Evolutionary conservation across 192 early-diverging fungal species (phyloP).

Genomic region (Gaertneriomyces sp.): DNA sequence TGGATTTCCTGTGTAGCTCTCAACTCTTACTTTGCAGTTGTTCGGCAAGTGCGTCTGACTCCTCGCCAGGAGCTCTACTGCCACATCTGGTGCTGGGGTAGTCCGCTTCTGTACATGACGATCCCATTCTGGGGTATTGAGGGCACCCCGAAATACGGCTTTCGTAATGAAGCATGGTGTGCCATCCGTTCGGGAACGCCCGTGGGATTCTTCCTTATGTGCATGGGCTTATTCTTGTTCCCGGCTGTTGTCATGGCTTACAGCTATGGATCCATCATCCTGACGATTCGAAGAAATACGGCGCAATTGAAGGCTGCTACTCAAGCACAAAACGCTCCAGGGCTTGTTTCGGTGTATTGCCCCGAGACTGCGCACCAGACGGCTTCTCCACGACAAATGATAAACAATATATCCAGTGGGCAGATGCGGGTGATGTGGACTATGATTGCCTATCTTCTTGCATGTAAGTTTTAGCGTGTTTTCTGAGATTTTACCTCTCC

Average conservation of each 20-base stretch:
- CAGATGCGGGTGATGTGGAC: slow-evolving; percentile 3
- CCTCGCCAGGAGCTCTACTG: neutral
- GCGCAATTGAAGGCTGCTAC: neutral
- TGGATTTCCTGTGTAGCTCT: slow-evolving; percentile 2
- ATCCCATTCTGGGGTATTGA: neutral
- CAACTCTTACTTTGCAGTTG: slow-evolving; percentile 4
- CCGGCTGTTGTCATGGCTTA: neutral
- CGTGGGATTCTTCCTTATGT: neutral
- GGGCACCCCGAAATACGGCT: neutral
- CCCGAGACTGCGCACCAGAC: neutral
- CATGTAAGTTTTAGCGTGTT: neutral
- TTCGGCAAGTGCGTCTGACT: neutral
- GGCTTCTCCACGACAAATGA: neutral
- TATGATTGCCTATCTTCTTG: slow-evolving; percentile 1
- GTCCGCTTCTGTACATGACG: neutral
- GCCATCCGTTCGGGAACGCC: neutral
- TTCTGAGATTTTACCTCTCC: neutral
- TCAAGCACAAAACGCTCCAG: neutral
- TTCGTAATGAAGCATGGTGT: slow-evolving; percentile 3
- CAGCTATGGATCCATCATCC: neutral
- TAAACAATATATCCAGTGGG: neutral
- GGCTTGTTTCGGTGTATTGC: neutral
- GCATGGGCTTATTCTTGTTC: neutral
- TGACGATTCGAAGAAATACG: neutral
- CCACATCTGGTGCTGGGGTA: slow-evolving; percentile 1